Conservation (phyloP, 257 asterid species). For the Nicotiana tomentosiformis region DNA sequence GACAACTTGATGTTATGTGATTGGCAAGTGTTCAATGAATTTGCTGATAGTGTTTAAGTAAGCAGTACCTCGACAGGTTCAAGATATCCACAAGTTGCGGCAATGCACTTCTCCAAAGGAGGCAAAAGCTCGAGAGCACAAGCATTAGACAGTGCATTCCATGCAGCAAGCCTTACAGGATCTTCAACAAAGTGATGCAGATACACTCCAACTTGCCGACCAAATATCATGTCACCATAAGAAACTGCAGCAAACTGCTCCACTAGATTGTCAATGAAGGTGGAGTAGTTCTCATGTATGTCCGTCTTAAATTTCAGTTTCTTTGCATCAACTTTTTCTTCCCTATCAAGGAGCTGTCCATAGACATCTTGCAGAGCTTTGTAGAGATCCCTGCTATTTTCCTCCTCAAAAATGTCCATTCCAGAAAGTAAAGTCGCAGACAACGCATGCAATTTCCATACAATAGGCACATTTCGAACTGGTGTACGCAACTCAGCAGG, state of each 20-base stretch:
- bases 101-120: constrained; percentile 49
- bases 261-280: constrained; percentile 70
- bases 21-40: neutral
- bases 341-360: constrained; percentile 49
- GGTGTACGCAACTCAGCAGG: constrained; percentile 31
- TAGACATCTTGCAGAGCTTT: constrained; percentile 64
- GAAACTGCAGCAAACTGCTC: constrained; percentile 94
- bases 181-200: constrained; percentile 66
- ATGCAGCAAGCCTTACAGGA: constrained; percentile 65
- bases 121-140: constrained; percentile 86
- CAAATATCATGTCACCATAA: constrained; percentile 78
- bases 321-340: constrained; percentile 11
- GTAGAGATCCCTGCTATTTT: constrained; percentile 64
- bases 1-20: neutral
- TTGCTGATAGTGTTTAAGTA: neutral
- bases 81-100: constrained; percentile 62
- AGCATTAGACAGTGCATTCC: constrained; percentile 72
- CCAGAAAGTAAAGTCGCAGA: constrained; percentile 65
- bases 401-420: constrained; percentile 68
- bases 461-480: constrained; percentile 43
- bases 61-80: constrained; percentile 80
- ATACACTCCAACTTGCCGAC: constrained; percentile 77
- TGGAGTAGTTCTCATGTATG: constrained; percentile 66
- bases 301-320: constrained; percentile 48
- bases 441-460: constrained; percentile 88